A percentile compares a stretch with the other conserved stretches of the same genome.
phyloP scores from a whole-genome alignment of 805 yeast genomes.

The Candida coleopterorum region DNA sequence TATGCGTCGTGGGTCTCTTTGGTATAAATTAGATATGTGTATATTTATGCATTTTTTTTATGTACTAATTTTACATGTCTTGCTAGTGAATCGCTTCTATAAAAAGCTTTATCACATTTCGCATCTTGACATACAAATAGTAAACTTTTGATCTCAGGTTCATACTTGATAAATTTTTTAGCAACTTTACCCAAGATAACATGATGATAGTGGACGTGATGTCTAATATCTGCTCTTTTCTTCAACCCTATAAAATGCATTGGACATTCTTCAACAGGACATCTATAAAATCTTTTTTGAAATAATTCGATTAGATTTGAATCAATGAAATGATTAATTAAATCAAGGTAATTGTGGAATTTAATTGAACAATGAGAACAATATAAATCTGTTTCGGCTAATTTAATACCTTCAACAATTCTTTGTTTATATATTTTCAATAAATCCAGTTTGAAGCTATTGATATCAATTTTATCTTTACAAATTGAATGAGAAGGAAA shows the following conservation, averaged over 20 bases:
- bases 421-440: not conserved
- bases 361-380: constrained; percentile 9
- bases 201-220: constrained; percentile 24
- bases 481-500: not conserved
- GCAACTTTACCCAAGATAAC: constrained; percentile 13
- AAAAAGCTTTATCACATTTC: constrained; percentile 45
- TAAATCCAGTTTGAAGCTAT: not conserved
- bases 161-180: constrained; percentile 3
- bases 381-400: constrained; percentile 8
- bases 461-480: not conserved
- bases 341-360: constrained; percentile 10
- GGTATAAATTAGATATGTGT: too few species aligned
- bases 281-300: constrained; percentile 11
- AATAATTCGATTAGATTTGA: constrained; percentile 1
- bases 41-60: too few species aligned
- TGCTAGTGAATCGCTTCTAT: constrained; percentile 48
- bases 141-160: constrained; percentile 9
- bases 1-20: too few species aligned
- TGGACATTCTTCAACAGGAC: constrained; percentile 28
- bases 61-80: constrained; percentile 54
- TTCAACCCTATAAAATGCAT: constrained; percentile 25
- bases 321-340: constrained; percentile 9
- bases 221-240: constrained; percentile 24
- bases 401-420: constrained; percentile 3
- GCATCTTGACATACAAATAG: constrained; percentile 15